phyloP scores from a whole-genome alignment of 805 yeast species.

The Starmerella vaccinii region DNA sequence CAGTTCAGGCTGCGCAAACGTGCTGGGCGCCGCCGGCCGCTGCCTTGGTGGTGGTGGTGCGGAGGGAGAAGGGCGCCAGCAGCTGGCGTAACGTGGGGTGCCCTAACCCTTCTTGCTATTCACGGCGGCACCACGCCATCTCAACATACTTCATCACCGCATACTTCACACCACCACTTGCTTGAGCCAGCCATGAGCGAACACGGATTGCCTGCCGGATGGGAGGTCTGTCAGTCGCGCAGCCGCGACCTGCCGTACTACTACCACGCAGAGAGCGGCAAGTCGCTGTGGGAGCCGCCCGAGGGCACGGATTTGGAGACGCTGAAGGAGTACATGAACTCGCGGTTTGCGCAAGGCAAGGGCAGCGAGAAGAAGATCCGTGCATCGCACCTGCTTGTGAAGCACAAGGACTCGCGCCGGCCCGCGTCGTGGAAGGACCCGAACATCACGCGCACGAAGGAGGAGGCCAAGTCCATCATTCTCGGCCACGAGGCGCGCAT shows the following conservation, averaged over 20 bases:
- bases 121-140: neutral
- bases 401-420: slow-evolving; percentile 73
- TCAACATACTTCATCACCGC: neutral
- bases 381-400: slow-evolving; percentile 71
- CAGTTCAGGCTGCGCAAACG: too few species aligned
- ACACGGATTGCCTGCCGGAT: slow-evolving; percentile 68
- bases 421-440: slow-evolving; percentile 87
- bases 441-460: slow-evolving; percentile 65
- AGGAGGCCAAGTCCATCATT: slow-evolving; percentile 61
- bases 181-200: neutral
- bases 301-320: slow-evolving; percentile 58
- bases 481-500: slow-evolving; percentile 49
- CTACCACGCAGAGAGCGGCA: slow-evolving; percentile 55
- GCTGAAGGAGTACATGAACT: slow-evolving; percentile 47
- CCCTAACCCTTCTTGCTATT: slow-evolving; percentile 7
- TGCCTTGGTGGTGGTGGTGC: too few species aligned
- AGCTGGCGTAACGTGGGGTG: neutral
- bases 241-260: slow-evolving; percentile 80
- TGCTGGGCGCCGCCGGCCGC: too few species aligned
- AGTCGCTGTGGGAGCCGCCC: slow-evolving; percentile 88
- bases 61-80: neutral
- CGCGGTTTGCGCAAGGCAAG: slow-evolving; percentile 23
- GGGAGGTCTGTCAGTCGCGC: slow-evolving; percentile 72
- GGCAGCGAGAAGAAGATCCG: slow-evolving; percentile 46
- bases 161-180: neutral